Evolutionary conservation across 495 filamentous ascomycete species (phyloP), one percentile per base, ranked within the genome.

Genomic region (Xylaria sp.): DNA sequence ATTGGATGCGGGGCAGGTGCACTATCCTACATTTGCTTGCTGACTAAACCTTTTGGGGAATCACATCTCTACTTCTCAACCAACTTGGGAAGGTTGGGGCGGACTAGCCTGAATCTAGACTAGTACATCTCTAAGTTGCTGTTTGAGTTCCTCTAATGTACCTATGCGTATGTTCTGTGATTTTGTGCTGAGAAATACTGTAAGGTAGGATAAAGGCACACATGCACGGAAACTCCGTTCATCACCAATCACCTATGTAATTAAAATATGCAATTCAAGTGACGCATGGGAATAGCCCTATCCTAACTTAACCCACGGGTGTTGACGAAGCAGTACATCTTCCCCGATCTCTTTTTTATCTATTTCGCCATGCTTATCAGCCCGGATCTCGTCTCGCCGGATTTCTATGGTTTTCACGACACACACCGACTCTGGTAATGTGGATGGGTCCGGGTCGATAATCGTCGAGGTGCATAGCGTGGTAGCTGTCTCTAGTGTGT

Each of bases 321-420:
- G 66, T 29, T 68, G 66, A 43, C 66, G 66, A 15, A 68, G 50
- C 24, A 68, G 41, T 7, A 68, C 53, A 15, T 58, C 66, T n/a
- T 68, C 29, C 14, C 48, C 53, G 37, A 59, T 33, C 17, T 68
- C 66, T 24, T 46, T 46, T n/a, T 46, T 46, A 21, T 68, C 52
- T 33, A 43, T 31, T 7, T 59, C 66, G 14, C 53, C 33, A 5
- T 46, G 33, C 14, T 26, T 35, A 35, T 59, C 66, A 9, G 53
- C 15, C 14, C 52, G 48, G 40, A 59, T 59, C 37, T 68, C 66
- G 21, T 68, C 66, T 41, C 66, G 29, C 50, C 53, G 19, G 8
- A 68, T 46, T 35, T 68, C 66, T 35, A 68, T 35, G 8, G 66
- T 68, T 35, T 46, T 57, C 8, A 68, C 37, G 8, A 68, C 66